phyloP scores from a whole-genome alignment of 352 stramenopile genomes.

The Phytophthora foliorum region DNA sequence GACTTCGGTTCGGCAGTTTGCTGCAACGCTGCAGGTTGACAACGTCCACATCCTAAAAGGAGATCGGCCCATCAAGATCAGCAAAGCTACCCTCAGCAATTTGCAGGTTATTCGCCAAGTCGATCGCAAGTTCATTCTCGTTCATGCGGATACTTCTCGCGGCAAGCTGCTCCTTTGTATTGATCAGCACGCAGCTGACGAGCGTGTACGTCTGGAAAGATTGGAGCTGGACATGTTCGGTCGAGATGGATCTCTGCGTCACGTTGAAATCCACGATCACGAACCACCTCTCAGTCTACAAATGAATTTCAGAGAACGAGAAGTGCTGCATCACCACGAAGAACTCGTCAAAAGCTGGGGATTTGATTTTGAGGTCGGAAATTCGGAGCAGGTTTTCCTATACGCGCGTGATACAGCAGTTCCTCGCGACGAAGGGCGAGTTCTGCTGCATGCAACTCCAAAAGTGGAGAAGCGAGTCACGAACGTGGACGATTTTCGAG shows the following conservation, averaged over 20 bases:
- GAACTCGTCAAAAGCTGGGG: slow-evolving; percentile 82
- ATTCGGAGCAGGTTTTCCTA: slow-evolving; percentile 6
- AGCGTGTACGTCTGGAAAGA: slow-evolving; percentile 88
- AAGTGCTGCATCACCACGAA: slow-evolving; percentile 51
- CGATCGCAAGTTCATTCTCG: slow-evolving; percentile 93
- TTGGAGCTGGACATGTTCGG: slow-evolving; percentile 82
- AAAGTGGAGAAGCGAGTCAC: slow-evolving; percentile 79
- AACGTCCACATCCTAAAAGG: slow-evolving; percentile 36
- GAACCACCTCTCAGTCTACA: slow-evolving; percentile 56
- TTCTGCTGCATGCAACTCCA: slow-evolving; percentile 57
- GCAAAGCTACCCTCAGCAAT: slow-evolving; percentile 68
- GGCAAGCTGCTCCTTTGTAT: slow-evolving; percentile 77
- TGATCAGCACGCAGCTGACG: slow-evolving; percentile 93
- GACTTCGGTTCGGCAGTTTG: slow-evolving; percentile 16
- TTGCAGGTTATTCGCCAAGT: slow-evolving; percentile 90
- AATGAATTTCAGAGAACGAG: slow-evolving; percentile 66
- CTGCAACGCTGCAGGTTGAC: slow-evolving; percentile 42
- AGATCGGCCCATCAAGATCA: slow-evolving; percentile 60
- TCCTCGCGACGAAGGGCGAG: slow-evolving; percentile 10
- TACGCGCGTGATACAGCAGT: slow-evolving; percentile 10
- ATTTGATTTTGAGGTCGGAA: slow-evolving; percentile 67
- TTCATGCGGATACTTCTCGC: slow-evolving; percentile 39
- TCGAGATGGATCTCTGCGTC: slow-evolving; percentile 49
- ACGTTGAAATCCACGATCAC: slow-evolving; percentile 67
- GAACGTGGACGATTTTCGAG: slow-evolving; percentile 80